phyloP scores from a whole-genome alignment of 257 asterid genomes.

The Penstemon newberryi region DNA sequence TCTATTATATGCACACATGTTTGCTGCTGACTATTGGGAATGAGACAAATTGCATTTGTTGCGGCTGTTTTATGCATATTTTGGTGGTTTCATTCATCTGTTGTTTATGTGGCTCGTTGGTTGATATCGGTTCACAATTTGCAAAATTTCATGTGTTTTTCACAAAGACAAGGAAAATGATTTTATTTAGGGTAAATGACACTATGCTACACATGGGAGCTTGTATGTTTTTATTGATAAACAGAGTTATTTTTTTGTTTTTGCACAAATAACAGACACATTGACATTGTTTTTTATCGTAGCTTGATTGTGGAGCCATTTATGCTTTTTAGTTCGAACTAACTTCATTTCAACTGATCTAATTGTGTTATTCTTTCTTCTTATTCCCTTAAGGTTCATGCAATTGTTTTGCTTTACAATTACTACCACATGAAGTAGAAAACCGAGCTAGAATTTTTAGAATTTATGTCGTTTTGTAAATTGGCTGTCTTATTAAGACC shows the following conservation, averaged over 20 bases:
- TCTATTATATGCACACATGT: too few relatives aligned
- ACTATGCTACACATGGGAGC: too few relatives aligned
- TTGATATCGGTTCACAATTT: too few relatives aligned
- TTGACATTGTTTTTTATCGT: conserved; percentile 5
- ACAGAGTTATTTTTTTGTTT: neutral
- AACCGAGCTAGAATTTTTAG: conserved; percentile 37
- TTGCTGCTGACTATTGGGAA: too few relatives aligned
- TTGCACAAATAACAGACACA: neutral
- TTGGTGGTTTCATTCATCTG: too few relatives aligned
- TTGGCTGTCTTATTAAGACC: conserved; percentile 47
- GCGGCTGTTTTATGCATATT: too few relatives aligned
- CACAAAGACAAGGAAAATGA: too few relatives aligned
- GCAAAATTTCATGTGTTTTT: too few relatives aligned
- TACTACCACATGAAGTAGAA: conserved; percentile 66
- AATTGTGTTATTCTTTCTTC: conserved; percentile 16
- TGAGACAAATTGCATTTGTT: too few relatives aligned
- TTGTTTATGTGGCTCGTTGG: too few relatives aligned
- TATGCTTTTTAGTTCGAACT: neutral
- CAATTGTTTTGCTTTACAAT: conserved; percentile 81
- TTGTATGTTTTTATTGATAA: neutral
- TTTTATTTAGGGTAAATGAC: too few relatives aligned
- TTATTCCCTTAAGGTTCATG: conserved; percentile 54
- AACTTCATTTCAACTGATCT: conserved; percentile 5
- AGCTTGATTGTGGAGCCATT: neutral
- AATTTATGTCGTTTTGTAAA: conserved; percentile 47